phyloP scores from a whole-genome alignment of 2,329 filamentous ascomycete species.

The Dendrostoma leiphaemia region DNA sequence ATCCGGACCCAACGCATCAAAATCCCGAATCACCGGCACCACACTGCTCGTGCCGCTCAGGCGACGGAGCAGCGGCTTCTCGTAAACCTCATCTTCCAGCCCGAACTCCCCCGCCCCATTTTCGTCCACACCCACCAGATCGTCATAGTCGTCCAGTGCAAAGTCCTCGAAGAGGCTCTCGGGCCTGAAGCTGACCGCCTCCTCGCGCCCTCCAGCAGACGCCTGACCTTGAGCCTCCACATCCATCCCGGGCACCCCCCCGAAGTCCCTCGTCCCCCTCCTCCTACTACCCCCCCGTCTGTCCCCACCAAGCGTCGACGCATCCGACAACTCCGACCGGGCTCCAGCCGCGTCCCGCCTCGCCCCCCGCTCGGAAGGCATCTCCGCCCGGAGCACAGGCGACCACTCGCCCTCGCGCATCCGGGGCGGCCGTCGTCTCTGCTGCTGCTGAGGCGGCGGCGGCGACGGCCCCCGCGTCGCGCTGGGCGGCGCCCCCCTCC shows the following conservation, averaged over 20 bases:
- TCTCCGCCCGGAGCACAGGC: neutral
- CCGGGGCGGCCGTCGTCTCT: no score
- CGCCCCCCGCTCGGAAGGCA: neutral
- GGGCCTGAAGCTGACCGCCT: no score
- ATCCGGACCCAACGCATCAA: conserved; percentile 33
- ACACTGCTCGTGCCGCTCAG: conserved; percentile 23
- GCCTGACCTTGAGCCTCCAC: no score
- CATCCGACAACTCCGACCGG: neutral
- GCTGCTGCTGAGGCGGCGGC: no score
- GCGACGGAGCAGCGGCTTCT: conserved; percentile 21
- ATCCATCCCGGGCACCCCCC: no score
- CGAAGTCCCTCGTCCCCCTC: no score
- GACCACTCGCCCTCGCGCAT: neutral
- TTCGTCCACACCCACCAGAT: neutral
- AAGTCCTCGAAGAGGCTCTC: no score
- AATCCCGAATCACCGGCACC: conserved; percentile 34
- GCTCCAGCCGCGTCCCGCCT: neutral
- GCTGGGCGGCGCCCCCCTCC: no score
- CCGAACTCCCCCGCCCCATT: neutral
- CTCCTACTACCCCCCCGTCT: conserved; percentile 23
- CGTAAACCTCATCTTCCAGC: neutral
- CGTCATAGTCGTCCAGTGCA: conserved; percentile 4
- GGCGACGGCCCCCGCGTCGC: no score
- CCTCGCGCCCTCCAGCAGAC: no score
- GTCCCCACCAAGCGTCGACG: conserved; percentile 20